Percentiles rank a stretch among this genome's conserved stretches.
Conservation (phyloP, 257 asterid genomes). For the Prunella vulgaris region DNA sequence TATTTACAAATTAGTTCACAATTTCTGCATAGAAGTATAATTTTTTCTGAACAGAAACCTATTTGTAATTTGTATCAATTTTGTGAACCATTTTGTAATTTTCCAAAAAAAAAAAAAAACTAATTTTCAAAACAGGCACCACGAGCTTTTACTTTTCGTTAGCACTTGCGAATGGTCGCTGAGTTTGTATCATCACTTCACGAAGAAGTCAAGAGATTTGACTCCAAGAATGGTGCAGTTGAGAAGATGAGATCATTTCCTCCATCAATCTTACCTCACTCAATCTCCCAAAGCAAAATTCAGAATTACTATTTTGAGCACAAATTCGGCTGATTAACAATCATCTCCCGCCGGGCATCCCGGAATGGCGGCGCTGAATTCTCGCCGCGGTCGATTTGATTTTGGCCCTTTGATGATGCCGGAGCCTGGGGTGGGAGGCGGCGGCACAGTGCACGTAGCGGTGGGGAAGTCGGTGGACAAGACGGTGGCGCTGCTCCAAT, state of each 20-base stretch:
- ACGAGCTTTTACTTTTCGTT: no score
- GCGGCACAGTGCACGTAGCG: constrained; percentile 53
- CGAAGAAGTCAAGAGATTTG: constrained; percentile 22
- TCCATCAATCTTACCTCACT: constrained; percentile 14
- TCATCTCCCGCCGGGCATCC: background rate
- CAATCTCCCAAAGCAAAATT: background rate
- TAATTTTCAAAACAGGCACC: no score
- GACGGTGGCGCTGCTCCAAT: constrained; percentile 51
- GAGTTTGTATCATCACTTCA: no score
- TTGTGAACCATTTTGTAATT: no score
- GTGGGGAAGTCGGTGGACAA: constrained; percentile 65
- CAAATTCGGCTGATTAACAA: background rate
- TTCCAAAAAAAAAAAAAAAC: no score
- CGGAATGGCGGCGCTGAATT: constrained; percentile 29
- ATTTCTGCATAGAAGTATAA: no score
- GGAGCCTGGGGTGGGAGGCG: constrained; percentile 31
- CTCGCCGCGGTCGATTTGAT: constrained; percentile 4
- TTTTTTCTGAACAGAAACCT: no score
- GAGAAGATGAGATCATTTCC: constrained; percentile 6
- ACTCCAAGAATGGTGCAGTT: background rate
- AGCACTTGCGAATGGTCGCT: no score
- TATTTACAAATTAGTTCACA: no score
- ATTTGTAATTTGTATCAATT: no score
- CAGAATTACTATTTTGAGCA: background rate
- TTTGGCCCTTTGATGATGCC: constrained; percentile 5